phyloP scores from a whole-genome alignment of 805 yeast species.

The Candida saitoana region DNA sequence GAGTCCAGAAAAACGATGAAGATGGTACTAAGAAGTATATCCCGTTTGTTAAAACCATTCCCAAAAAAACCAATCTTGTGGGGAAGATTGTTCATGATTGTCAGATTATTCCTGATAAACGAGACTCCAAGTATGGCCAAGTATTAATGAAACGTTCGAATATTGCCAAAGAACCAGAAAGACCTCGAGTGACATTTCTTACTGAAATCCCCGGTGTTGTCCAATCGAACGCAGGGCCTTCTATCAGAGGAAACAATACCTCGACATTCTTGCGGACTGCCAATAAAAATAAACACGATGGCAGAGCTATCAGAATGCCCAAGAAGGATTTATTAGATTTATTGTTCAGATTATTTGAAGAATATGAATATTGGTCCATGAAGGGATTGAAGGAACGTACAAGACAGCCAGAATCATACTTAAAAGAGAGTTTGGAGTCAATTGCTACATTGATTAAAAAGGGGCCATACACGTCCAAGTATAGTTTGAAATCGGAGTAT shows the following conservation, averaged over 20 bases:
- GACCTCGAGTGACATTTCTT: constrained; percentile 66
- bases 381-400: constrained; percentile 92
- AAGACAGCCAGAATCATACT: constrained; percentile 89
- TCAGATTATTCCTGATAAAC: constrained; percentile 73
- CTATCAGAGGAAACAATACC: constrained; percentile 62
- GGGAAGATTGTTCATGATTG: constrained; percentile 95
- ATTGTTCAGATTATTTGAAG: constrained; percentile 85
- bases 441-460: constrained; percentile 87
- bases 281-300: constrained; percentile 53
- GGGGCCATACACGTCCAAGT: constrained; percentile 94
- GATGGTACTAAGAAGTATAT: constrained; percentile 41
- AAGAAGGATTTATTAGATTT: constrained; percentile 85
- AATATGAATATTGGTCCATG: constrained; percentile 94
- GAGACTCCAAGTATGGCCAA: constrained; percentile 65
- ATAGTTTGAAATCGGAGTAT: constrained; percentile 86
- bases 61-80: constrained; percentile 77
- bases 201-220: constrained; percentile 83
- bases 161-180: constrained; percentile 46
- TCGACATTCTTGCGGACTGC: constrained; percentile 58
- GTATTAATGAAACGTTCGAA: constrained; percentile 50
- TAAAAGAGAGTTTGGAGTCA: constrained; percentile 85
- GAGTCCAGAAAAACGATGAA: constrained; percentile 29
- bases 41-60: constrained; percentile 85
- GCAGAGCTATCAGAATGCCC: constrained; percentile 92
- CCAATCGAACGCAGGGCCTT: constrained; percentile 82